A percentile compares a stretch with the other conserved stretches of the same genome.
These are phyloP conservation scores for Cryptococcus neoformans DNA, from an alignment of 1,284 basidiomycete genomes.

Conservation along the genomic window DNA sequence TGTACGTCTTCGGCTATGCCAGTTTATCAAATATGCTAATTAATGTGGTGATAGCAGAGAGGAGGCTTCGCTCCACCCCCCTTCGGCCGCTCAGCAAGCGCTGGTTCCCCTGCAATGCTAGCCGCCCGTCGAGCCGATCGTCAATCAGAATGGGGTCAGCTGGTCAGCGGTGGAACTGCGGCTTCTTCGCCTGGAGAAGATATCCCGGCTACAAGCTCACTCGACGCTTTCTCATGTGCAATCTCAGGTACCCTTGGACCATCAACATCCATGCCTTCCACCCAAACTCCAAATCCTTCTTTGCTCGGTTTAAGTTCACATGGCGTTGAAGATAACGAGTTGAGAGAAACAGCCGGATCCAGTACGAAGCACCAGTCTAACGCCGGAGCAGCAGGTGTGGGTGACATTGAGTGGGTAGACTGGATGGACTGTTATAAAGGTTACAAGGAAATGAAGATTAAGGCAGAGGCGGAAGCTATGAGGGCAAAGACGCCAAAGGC, in stretches of 20 bases:
- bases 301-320: background rate
- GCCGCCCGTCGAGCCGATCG: constrained; percentile 22
- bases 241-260: background rate
- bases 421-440: constrained; percentile 58
- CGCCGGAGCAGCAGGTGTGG: constrained; percentile 14
- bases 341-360: background rate
- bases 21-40: background rate
- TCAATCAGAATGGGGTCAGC: constrained; percentile 24
- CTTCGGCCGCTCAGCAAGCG: constrained; percentile 31
- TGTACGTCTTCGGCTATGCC: background rate
- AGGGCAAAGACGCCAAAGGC: constrained; percentile 1
- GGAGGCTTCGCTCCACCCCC: constrained; percentile 21
- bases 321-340: background rate
- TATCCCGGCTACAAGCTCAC: constrained; percentile 17
- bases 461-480: constrained; percentile 34
- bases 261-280: background rate
- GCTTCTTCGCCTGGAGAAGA: constrained; percentile 26
- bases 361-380: background rate
- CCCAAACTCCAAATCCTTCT: constrained; percentile 11
- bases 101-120: constrained; percentile 31
- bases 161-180: constrained; percentile 4
- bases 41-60: constrained; percentile 2
- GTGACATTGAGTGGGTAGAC: constrained; percentile 58
- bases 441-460: constrained; percentile 56
- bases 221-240: background rate